Base-by-base conservation (phyloP, 805 yeast genomes). In the Kodamaea restingae region DNA sequence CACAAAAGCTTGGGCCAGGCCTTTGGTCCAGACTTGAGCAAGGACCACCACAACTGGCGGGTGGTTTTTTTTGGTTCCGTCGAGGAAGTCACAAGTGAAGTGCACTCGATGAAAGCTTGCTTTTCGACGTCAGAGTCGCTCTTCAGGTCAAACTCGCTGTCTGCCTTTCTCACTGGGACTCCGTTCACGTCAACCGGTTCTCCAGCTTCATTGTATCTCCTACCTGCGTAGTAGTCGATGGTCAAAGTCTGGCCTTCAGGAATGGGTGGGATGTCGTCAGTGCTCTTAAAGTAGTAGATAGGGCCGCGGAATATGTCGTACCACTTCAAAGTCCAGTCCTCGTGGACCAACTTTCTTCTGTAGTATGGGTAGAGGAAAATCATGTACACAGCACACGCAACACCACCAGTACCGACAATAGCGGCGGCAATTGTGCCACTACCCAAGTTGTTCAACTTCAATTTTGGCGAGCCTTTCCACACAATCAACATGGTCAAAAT, bases 401-500 rank as follows among this genome's bases (percentile, higher is more conserved):
- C 81, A 26, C 61, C 79, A 46, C 78, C 88, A 39, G 76, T 81
- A 40, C 88, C 85, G 39, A 82, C 61, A 44, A 81, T 75, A 21
- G 85, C 67, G 7, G 79, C 84, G 33, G 63, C 68, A 30, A 75
- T 75, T 8, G 81, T 72, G 21, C 75, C 74, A 4, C 67, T 51
- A 1, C 80, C 65, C 38, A 83, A 65, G 6, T 76, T 54, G 46
- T 76, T 67, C 52, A 84, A 67, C 18, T 76, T 63, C 50, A 83
- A 71, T 47, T 73, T 72, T 51, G 90, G 88, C 40, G 90, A 81
- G 51, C 88, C 90, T 58, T 84, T 82, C 85, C 86, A 81, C 27
- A 80, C 86, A 55, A 84, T 78, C 60, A 82, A 71, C 84, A 84
- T 81, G 42, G 88, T 80, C 50, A 84, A 69, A 36, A 82, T 71